phyloP scores from a whole-genome alignment of 2,329 filamentous ascomycete genomes.

The Cryphonectria naterciae region DNA sequence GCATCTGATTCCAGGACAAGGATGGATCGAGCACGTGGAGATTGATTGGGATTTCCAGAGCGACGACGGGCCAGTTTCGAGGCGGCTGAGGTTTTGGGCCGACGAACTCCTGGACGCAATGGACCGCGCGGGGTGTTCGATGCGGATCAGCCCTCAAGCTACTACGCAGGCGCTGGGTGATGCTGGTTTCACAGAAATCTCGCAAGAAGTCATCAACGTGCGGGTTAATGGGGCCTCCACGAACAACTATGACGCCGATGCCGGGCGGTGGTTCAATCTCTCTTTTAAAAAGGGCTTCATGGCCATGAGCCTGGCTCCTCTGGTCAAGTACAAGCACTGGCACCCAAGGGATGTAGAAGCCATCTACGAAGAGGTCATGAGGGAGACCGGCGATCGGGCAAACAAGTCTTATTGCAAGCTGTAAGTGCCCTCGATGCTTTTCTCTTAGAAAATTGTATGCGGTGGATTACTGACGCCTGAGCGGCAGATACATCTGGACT shows the following conservation, averaged over 20 bases:
- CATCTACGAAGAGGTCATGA: constrained; percentile 65
- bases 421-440: constrained; percentile 57
- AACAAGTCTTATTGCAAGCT: constrained; percentile 75
- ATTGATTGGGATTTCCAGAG: constrained; percentile 80
- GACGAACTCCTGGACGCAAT: constrained; percentile 70
- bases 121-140: constrained; percentile 63
- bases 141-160: constrained; percentile 58
- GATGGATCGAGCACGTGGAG: constrained; percentile 85
- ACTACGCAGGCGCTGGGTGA: constrained; percentile 65
- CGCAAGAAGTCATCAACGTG: constrained; percentile 68
- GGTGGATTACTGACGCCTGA: neutral
- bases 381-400: constrained; percentile 69
- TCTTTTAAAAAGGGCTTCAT: constrained; percentile 74
- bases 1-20: constrained; percentile 75
- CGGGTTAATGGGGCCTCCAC: constrained; percentile 76
- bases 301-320: constrained; percentile 72
- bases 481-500: constrained; percentile 41
- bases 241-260: constrained; percentile 65
- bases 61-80: constrained; percentile 65
- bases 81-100: constrained; percentile 67
- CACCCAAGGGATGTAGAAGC: constrained; percentile 63
- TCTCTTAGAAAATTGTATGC: no score
- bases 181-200: constrained; percentile 80
- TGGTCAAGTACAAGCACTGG: constrained; percentile 69
- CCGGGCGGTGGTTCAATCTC: constrained; percentile 84